Evolutionary conservation across 495 filamentous ascomycete genomes (phyloP), one percentile per base, ranked within the genome.

Genomic region (Aspergillus asperescens): DNA sequence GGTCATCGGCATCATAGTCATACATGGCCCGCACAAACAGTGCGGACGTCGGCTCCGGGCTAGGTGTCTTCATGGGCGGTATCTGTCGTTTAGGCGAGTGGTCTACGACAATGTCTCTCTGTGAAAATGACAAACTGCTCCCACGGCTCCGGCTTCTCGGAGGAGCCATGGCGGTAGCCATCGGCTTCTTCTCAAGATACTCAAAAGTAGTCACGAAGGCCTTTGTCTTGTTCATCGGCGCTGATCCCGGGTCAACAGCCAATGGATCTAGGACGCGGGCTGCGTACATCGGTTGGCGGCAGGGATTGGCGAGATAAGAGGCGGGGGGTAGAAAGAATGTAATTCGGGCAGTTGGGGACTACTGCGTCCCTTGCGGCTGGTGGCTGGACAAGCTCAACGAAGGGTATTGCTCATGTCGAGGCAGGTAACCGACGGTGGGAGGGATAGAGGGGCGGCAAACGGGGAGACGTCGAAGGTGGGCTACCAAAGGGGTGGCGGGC

Each of bases 1-100:
- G 83, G 72, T 98, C 93, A 68, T 97, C 91, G 54, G 94, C 89
- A 63, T 94, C 87, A 69, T 97, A 98, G 71, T 96, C 89, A 75
- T 97, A 98, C 52, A 96, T 81, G 15, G 93, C 93, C 57, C 91
- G 88, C 62, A 98, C 94, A 64, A 90, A 96, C 71, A 95, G 83
- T 56, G 84, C 83, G 56, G 89, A 81, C 18, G 82, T 79, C 31
- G 87, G 84, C 57, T 87, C 80, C 9, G 76, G 70, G 60, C 80
- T 81, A 52, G 84, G 83, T 52, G 81, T 55, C 54, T 68, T 69
- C 54, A 63, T 60, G 19, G 70, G 64, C 5, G 73, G 63, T 34
- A 56, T 42, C 27, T 60, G 65, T 19, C 60, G 58, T 39, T 64
- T 57, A 48, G 58, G 56, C 46, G 67, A 66, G 49, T 49, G 66